Percentiles rank a stretch among this genome's conserved stretches.
These are phyloP conservation scores for Phyllachora maydis DNA, from an alignment of 2,329 filamentous ascomycete genomes.

Conservation along the genomic window DNA sequence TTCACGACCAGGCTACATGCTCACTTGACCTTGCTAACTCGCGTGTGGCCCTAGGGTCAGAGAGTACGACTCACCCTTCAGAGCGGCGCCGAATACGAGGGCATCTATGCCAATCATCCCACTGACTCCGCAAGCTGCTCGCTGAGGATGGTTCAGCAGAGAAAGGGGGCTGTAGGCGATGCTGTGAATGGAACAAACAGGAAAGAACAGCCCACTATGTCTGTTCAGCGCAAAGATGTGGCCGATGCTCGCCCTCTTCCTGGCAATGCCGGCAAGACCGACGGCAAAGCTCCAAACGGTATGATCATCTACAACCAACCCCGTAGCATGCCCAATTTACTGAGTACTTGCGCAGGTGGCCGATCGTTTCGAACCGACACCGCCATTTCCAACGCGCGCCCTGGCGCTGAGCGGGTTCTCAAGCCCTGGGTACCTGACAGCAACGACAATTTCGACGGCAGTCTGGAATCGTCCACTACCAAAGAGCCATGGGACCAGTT, in stretches of 20 bases:
- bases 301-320: conserved; percentile 3
- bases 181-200: no score
- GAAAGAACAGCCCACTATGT: conserved; percentile 11
- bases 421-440: conserved; percentile 63
- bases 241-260: conserved; percentile 8
- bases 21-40: no score
- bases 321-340: background rate
- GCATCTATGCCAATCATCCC: conserved; percentile 9
- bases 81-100: conserved; percentile 11
- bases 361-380: conserved; percentile 66
- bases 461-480: conserved; percentile 40
- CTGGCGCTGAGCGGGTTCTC: conserved; percentile 51
- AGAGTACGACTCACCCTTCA: conserved; percentile 10
- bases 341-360: conserved; percentile 27
- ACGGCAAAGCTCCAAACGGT: conserved; percentile 19
- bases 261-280: conserved; percentile 12
- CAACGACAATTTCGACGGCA: conserved; percentile 42
- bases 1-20: no score
- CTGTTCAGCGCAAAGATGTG: conserved; percentile 13
- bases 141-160: conserved; percentile 13
- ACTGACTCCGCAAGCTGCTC: conserved; percentile 8
- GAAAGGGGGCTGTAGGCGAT: no score
- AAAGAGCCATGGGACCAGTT: conserved; percentile 74
- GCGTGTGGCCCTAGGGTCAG: conserved; percentile 11
- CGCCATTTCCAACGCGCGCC: conserved; percentile 62